Evolutionary conservation across 176 grass and related monocot species (phyloP).

Genomic region (Cocos nucifera): DNA sequence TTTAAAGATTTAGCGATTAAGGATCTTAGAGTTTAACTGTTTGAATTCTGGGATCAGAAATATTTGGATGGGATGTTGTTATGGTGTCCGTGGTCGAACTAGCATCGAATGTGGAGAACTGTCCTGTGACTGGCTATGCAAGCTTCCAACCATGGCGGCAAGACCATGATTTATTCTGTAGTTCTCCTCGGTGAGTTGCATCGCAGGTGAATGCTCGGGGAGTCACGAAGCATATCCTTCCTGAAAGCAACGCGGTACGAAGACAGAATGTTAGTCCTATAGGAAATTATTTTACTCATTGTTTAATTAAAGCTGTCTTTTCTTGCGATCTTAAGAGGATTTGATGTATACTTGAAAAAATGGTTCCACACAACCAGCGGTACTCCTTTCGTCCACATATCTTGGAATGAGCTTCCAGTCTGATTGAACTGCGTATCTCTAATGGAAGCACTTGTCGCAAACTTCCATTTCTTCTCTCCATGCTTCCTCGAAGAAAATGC

Average conservation of each 20-base stretch:
- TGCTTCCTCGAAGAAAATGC: conserved; percentile 7
- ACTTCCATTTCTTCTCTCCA: conserved; percentile 9
- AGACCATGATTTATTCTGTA: conserved; percentile 32
- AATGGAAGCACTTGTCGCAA: conserved; percentile 10
- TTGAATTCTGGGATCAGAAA: conserved; percentile 28
- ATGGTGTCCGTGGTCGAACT: conserved; percentile 35
- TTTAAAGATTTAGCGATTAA: conserved; percentile 40
- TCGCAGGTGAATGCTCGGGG: conserved; percentile 59
- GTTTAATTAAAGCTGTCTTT: too few relatives aligned
- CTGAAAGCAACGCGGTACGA: conserved; percentile 29
- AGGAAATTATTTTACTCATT: neutral
- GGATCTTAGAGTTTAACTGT: conserved; percentile 25
- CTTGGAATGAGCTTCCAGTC: conserved; percentile 2
- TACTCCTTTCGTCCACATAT: conserved; percentile 35
- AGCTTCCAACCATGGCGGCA: conserved; percentile 43
- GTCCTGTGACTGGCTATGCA: conserved; percentile 42
- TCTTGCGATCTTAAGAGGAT: too few relatives aligned
- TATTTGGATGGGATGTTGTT: conserved; percentile 30
- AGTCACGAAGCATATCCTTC: conserved; percentile 63
- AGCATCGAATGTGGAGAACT: conserved; percentile 28
- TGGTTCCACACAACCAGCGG: conserved; percentile 53
- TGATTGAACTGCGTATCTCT: conserved; percentile 14
- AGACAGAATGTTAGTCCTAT: neutral
- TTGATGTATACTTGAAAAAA: conserved; percentile 34
- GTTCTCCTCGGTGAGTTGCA: conserved; percentile 47